Evolutionary conservation across 768 basidiomycete species (phyloP).

Genomic region (Fibroporia radiculosa): DNA sequence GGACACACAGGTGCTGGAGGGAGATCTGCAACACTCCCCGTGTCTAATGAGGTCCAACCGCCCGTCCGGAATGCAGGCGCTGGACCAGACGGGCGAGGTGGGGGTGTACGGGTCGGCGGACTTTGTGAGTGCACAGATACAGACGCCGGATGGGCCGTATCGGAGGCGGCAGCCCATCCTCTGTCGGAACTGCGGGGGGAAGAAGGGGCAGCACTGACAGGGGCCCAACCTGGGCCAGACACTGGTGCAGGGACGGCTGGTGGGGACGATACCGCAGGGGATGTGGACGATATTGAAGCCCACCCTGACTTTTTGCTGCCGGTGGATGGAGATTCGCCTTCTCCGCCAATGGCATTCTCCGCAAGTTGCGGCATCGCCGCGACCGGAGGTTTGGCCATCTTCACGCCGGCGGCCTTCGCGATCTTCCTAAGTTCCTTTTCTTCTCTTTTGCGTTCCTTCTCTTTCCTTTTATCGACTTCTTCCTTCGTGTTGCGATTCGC

Average conservation of each 20-base stretch:
- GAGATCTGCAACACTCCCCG: conserved; percentile 22
- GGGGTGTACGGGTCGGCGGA: conserved; percentile 4
- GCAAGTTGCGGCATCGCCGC: conserved; percentile 11
- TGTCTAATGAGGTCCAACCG: conserved; percentile 64
- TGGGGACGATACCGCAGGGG: conserved; percentile 41
- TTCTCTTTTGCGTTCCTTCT: conserved; percentile 80
- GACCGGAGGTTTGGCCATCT: conserved; percentile 35
- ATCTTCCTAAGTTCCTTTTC: conserved; percentile 81
- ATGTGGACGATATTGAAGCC: conserved; percentile 27
- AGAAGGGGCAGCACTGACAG: too few species aligned
- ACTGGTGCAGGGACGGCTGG: conserved; percentile 23
- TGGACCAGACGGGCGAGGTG: conserved; percentile 8
- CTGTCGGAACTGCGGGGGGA: too few species aligned
- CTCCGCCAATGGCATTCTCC: conserved; percentile 1
- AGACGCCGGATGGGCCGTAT: conserved; percentile 4
- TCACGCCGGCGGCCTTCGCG: conserved; percentile 76
- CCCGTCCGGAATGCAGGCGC: conserved; percentile 49
- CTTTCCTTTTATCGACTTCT: conserved; percentile 68
- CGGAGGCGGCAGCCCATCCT: conserved; percentile 16
- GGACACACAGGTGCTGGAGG: conserved; percentile 11
- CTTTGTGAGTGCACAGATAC: conserved; percentile 3
- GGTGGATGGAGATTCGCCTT: conserved; percentile 7
- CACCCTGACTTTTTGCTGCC: conserved; percentile 42
- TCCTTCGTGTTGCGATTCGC: conserved; percentile 47
- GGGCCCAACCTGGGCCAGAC: too few species aligned